Percentiles rank a stretch among this genome's conserved stretches.
phyloP scores from a whole-genome alignment of 306 rosid genomes.

The Canavalia gladiata region DNA sequence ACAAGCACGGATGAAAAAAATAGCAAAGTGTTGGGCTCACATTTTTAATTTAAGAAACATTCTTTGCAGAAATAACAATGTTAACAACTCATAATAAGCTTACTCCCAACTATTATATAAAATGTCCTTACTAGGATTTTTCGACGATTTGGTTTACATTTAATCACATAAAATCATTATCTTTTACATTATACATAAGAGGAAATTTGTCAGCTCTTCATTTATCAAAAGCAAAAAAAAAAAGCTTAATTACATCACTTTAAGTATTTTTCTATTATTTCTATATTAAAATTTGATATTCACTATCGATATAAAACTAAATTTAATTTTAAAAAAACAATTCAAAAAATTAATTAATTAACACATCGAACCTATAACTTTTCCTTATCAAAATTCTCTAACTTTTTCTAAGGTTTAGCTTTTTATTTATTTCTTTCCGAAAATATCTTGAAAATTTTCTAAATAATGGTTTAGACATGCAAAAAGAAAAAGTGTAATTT shows the following conservation, averaged over 20 bases:
- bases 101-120: background rate
- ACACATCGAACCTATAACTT: too few relatives aligned
- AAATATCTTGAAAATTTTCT: constrained; percentile 1
- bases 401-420: constrained; percentile 10
- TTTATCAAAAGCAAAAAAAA: background rate
- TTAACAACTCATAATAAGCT: too few relatives aligned
- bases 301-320: too few relatives aligned
- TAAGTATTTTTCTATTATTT: background rate
- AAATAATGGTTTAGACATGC: constrained; percentile 34
- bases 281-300: background rate
- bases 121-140: background rate
- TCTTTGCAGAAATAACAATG: too few relatives aligned
- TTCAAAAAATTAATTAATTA: too few relatives aligned
- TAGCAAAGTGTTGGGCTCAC: too few relatives aligned
- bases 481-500: constrained; percentile 30
- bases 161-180: background rate
- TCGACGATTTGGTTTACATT: background rate
- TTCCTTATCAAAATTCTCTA: constrained; percentile 6
- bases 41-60: too few relatives aligned
- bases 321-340: too few relatives aligned
- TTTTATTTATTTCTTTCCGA: constrained; percentile 27
- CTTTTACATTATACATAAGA: background rate
- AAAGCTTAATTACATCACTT: background rate
- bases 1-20: too few relatives aligned
- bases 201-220: constrained; percentile 2